Evolutionary conservation across 257 asterid species (phyloP), one percentile per base, ranked within the genome.

Genomic region (Agastache rugosa): DNA sequence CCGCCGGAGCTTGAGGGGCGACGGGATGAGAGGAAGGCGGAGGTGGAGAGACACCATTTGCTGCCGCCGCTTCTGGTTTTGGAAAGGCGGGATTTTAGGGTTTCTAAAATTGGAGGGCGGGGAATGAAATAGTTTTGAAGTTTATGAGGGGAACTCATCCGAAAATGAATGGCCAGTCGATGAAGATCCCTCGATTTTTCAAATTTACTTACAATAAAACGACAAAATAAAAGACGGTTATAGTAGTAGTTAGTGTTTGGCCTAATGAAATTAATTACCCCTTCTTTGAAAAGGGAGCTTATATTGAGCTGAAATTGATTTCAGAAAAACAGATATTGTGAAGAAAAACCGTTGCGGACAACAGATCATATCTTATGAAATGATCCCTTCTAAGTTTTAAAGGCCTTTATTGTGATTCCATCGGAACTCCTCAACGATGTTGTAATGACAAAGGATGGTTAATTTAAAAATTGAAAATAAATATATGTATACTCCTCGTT

Each of bases 21-120:
- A 59, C 0, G 79, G 60, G 51, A 78, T 70, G 67, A 69, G 35
- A 63, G 84, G 70, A 34, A 71, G 71, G 31, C 64, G 76, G 42
- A 56, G 81, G 0, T 71, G 76, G 78, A 64, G 73, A 71, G 76
- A 61, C 20, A 42, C 58, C 77, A 68, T 50, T 12, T 11, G 56
- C 64, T 68, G 69, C 48, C 64, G 74, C 17, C 47, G 67, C 14
- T 27, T 14, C 5, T 55, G 65, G 17, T 25, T 60, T 14, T 47
- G 60, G 25, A 8, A 37, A 4, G 19, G 76, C 11, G n/a, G 75
- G 65, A 59, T 15, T 31, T 20, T 50, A 20, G 72, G 71, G 53
- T 75, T 69, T 75, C 47, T 47, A 12, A 35, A 61, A 9, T 39
- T 69, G 67, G 71, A 79, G 54, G 79, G 72, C 54, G 71, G 23